These are phyloP conservation scores for Chloris gayana DNA, from an alignment of 176 grass and related monocot genomes.

Conservation along the genomic window DNA sequence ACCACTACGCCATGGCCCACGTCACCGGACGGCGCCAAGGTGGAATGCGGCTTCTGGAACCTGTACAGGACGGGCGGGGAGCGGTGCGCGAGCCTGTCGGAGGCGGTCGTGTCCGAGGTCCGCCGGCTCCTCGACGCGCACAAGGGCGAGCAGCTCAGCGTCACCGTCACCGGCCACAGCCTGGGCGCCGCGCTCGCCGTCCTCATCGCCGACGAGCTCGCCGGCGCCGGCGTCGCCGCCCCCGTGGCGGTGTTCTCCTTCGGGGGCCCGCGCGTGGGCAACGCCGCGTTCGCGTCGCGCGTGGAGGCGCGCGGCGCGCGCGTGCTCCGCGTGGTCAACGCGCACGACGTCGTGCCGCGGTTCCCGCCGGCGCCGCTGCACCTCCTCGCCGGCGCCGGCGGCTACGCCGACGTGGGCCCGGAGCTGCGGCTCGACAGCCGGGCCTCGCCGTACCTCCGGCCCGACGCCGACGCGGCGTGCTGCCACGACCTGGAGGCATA, in stretches of 20 bases:
- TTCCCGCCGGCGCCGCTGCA: slow-evolving; percentile 36
- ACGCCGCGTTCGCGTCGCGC: slow-evolving; percentile 48
- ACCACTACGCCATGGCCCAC: too few species aligned
- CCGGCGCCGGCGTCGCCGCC: not conserved
- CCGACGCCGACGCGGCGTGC: slow-evolving; percentile 58
- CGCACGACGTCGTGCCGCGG: slow-evolving; percentile 61
- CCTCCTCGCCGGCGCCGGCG: not conserved
- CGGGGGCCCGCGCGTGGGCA: slow-evolving; percentile 57
- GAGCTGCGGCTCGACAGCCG: slow-evolving; percentile 69
- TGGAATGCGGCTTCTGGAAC: slow-evolving; percentile 70
- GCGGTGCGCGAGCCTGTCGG: slow-evolving; percentile 45
- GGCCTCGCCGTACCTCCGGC: slow-evolving; percentile 63
- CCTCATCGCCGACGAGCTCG: slow-evolving; percentile 61
- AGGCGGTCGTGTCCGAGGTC: slow-evolving; percentile 50
- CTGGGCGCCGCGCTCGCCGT: slow-evolving; percentile 60
- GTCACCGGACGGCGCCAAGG: slow-evolving; percentile 30
- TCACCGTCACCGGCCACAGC: slow-evolving; percentile 69
- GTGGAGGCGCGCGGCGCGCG: slow-evolving; percentile 51
- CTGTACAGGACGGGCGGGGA: slow-evolving; percentile 49
- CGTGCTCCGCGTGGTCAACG: slow-evolving; percentile 70
- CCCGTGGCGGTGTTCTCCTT: slow-evolving; percentile 66
- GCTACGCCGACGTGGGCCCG: slow-evolving; percentile 53
- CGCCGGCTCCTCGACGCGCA: slow-evolving; percentile 36
- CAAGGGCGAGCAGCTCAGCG: slow-evolving; percentile 58
- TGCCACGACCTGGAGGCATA: slow-evolving; percentile 77